Evolutionary conservation across 1,139 yeast species (phyloP), one percentile per base, ranked within the genome.

Genomic region (Kodamaea ohmeri): DNA sequence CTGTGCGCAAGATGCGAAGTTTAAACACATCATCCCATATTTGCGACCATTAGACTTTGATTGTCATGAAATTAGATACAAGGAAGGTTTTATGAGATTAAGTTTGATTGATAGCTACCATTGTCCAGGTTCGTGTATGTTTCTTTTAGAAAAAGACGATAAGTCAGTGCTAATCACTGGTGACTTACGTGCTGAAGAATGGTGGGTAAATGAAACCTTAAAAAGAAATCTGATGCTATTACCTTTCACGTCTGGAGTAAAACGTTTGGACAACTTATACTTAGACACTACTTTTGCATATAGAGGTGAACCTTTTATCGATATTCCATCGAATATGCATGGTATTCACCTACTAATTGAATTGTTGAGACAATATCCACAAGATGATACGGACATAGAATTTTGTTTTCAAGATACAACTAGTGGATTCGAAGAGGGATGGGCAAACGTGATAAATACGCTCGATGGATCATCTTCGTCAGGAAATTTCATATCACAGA

Each of bases 51-150:
- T 46, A n/a, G 38, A 30, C 0, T 49, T 49, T 2, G 47, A 39
- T 15, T 52, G 31, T 2, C 44, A 46, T 11, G 28, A 14, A 3
- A 39, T 65, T 11, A 7, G 43, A 22, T 6, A 40, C 63, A 4
- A 31, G 6, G 28, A 29, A 2, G 21, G 31, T 11, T 9, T 8
- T 14, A 8, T 38, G 7, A 33, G 21, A 13, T 13, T 41, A 20
- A 60, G 67, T 0, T 43, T 63, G 36, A 58, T 71, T 3, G 61
- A 67, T 6, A 62, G 79, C 0, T 71, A 79, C 47, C 87, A 80
- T 48, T 80, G 86, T 48, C 80, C 83, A 4, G 87, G 86, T 2
- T 67, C 83, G 3, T 63, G 67, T 4, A 76, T 80, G 81, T 71
- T 76, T 42, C 60, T 80, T 27, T 45, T 80, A 1, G 77, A 78